Percentiles rank a stretch among this genome's conserved stretches.
These are phyloP conservation scores for Cyclospora cayetanensis DNA, from an alignment of 169 alveolate genomes.

Conservation along the genomic window DNA sequence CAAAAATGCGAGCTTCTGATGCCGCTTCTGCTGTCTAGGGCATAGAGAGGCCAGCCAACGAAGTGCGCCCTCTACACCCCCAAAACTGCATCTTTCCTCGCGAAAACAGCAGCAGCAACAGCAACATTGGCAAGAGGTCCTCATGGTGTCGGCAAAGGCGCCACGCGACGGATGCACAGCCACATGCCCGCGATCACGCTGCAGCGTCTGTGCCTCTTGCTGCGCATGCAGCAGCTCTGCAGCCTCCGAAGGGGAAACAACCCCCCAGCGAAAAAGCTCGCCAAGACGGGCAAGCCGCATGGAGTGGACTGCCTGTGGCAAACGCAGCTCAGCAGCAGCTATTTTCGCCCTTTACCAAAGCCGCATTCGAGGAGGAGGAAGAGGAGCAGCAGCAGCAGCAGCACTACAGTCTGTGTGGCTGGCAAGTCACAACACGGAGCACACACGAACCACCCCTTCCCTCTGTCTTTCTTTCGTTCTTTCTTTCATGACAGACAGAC, in stretches of 20 bases:
- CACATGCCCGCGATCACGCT: too few species aligned
- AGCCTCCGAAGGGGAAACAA: not conserved
- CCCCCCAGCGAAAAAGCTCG: not conserved
- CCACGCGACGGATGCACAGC: too few species aligned
- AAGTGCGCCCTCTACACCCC: not conserved
- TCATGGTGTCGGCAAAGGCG: too few species aligned
- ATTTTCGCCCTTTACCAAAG: too few species aligned
- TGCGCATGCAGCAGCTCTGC: not conserved
- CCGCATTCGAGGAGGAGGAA: too few species aligned
- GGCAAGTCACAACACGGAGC: too few species aligned
- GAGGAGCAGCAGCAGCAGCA: conserved; percentile 46
- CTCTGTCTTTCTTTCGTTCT: too few species aligned
- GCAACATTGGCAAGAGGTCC: too few species aligned
- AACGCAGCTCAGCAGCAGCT: conserved; percentile 28
- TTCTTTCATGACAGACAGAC: not conserved
- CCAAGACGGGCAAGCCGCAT: not conserved
- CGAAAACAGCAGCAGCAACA: too few species aligned
- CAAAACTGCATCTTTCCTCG: too few species aligned
- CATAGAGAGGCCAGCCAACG: not conserved
- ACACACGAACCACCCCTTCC: too few species aligned
- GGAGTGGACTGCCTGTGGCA: not conserved
- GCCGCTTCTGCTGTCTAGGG: not conserved
- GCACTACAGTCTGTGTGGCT: too few species aligned
- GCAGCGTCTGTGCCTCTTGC: not conserved
- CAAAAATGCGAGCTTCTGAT: not conserved